phyloP scores from a whole-genome alignment of 2,329 filamentous ascomycete genomes.

The Bertia moriformis region DNA sequence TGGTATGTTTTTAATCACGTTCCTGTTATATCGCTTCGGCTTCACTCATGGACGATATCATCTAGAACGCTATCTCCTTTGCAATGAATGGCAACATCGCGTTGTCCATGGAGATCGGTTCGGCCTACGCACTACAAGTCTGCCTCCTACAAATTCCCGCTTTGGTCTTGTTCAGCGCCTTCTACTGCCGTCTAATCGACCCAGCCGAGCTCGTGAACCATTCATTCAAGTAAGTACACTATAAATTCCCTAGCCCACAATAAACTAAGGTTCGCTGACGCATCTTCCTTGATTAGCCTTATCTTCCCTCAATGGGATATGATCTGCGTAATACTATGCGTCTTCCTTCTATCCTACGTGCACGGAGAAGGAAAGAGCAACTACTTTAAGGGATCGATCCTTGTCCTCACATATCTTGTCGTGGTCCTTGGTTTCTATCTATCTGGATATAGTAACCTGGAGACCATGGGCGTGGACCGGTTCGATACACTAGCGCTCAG shows the following conservation, averaged over 20 bases:
- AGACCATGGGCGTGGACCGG: constrained; percentile 3
- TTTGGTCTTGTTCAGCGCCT: constrained; percentile 76
- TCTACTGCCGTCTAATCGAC: constrained; percentile 34
- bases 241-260: no score
- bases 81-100: constrained; percentile 99
- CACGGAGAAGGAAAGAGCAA: constrained; percentile 99
- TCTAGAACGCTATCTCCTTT: constrained; percentile 95
- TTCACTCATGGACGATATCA: no score
- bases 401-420: constrained; percentile 84
- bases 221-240: constrained; percentile 35
- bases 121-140: constrained; percentile 89
- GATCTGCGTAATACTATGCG: constrained; percentile 88
- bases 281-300: constrained; percentile 31
- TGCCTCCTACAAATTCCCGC: constrained; percentile 89
- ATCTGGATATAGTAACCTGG: constrained; percentile 33
- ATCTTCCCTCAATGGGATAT: constrained; percentile 99
- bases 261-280: no score
- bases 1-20: constrained; percentile 59
- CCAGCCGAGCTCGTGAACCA: constrained; percentile 10
- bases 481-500: background rate
- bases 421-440: constrained; percentile 87
- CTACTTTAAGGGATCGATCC: constrained; percentile 96
- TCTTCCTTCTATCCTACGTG: constrained; percentile 93
- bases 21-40: background rate
- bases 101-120: constrained; percentile 96